phyloP scores from a whole-genome alignment of 345 rosid species.

The Dimocarpus longan region DNA sequence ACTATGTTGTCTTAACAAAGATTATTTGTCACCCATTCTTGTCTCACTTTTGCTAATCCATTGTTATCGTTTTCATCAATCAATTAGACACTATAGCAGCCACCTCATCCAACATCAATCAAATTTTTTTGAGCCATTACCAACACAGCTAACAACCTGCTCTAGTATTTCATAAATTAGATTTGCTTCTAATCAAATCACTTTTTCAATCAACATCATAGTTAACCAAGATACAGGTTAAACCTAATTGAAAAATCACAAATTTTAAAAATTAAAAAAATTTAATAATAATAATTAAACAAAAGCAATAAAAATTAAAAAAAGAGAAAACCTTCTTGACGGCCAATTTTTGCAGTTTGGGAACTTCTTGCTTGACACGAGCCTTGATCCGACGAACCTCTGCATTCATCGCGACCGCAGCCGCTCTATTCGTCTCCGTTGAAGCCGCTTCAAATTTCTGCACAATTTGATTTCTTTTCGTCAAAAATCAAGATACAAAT shows the following conservation, averaged over 20 bases:
- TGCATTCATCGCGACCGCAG: constrained; percentile 67
- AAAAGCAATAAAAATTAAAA: neutral
- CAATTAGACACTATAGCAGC: neutral
- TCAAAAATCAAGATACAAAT: neutral
- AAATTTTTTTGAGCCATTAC: too few relatives aligned
- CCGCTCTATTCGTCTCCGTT: constrained; percentile 64
- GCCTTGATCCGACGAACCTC: constrained; percentile 80
- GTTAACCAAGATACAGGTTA: neutral
- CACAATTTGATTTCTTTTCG: neutral
- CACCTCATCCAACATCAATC: neutral
- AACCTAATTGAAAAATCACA: neutral
- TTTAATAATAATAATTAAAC: too few relatives aligned
- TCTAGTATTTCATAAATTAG: neutral
- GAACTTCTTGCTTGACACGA: constrained; percentile 63
- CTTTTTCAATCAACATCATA: neutral
- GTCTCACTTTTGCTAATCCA: neutral
- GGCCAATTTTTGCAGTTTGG: constrained; percentile 68
- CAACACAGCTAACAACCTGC: too few relatives aligned
- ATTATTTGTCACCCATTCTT: neutral
- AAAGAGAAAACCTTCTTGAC: constrained; percentile 52
- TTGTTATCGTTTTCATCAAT: neutral
- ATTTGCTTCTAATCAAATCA: neutral
- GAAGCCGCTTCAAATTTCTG: constrained; percentile 72
- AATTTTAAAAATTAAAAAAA: too few relatives aligned
- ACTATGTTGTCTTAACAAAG: neutral